Base-by-base conservation (phyloP, 495 filamentous ascomycete species). In the Stereocaulon alpinum region DNA sequence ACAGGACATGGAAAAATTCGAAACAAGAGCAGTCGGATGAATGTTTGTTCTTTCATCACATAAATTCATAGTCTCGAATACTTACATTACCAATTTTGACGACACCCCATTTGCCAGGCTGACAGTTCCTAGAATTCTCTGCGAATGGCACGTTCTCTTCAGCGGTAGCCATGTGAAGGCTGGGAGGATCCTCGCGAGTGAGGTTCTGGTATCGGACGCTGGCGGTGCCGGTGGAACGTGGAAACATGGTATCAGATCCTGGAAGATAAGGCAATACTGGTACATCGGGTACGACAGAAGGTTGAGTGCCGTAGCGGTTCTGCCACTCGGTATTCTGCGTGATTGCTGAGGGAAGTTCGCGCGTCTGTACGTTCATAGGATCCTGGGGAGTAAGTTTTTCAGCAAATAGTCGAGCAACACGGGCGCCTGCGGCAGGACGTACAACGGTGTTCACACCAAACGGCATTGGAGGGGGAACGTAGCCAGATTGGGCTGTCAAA, bases 1-100 rank as follows among this genome's bases (percentile, higher is more conserved):
- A 10, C 34, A 37, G 12, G 3, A 10, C 34, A 37, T 37, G 34
- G 12, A 10, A 37, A 37, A 37, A 0, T 37, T 37, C 34, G 12
- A 37, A 6, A 37, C 34, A 11, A 37, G 7, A 10, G 34, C 12
- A 37, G 34, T 6, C 2, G 12, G 34, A 37, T 10, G 34, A 37
- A 37, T 37, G 1, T 6, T 37, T 37, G 7, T 12, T 37, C 34
- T 43, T 22, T 22, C 22, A 12, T 5, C 0, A 57, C 43, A 40
- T 22, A 7, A 34, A 20, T 14, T 0, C 14, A 12, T 17, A 37
- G 27, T 11, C 18, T 14, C 20, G 24, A 18, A 40, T 55, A 69
- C 75, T 74, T 64, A 77, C 76, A 55, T 79, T 79, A 17, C 72
- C 68, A 52, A 80, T 69, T 50, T 70, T 72, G 44, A 78, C 43